Evolutionary conservation across 805 yeast species (phyloP).

Genomic region (Lipomyces yamadae): DNA sequence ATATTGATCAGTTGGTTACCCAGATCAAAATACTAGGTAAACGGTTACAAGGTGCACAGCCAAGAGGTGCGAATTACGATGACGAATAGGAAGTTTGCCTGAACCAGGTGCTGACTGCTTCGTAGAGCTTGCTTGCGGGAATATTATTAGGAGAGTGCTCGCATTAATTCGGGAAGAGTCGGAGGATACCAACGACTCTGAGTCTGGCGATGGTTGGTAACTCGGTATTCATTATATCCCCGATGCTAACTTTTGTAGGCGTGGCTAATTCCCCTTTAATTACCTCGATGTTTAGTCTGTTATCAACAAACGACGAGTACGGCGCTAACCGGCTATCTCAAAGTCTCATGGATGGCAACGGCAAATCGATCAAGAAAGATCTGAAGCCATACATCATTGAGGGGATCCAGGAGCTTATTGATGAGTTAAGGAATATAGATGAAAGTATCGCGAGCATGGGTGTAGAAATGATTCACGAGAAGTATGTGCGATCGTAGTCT

Average conservation of each 20-base stretch:
- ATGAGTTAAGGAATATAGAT: constrained; percentile 85
- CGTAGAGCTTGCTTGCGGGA: constrained; percentile 80
- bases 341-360: constrained; percentile 48
- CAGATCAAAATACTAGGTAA: constrained; percentile 77
- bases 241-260: not conserved
- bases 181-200: constrained; percentile 52
- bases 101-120: not conserved
- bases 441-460: constrained; percentile 92
- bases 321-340: constrained; percentile 8
- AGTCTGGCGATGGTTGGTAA: constrained; percentile 26
- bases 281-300: constrained; percentile 83
- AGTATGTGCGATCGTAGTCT: constrained; percentile 49
- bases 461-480: constrained; percentile 91
- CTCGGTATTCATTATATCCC: not conserved
- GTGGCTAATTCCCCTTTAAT: constrained; percentile 57
- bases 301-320: constrained; percentile 47
- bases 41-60: constrained; percentile 73
- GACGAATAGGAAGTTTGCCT: not conserved
- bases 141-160: constrained; percentile 85
- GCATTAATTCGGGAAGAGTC: constrained; percentile 87
- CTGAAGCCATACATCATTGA: constrained; percentile 85
- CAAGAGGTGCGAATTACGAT: constrained; percentile 51
- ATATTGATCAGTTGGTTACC: constrained; percentile 69
- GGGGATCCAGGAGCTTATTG: constrained; percentile 88
- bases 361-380: constrained; percentile 52